A percentile compares a stretch with the other conserved stretches of the same genome.
Conservation (phyloP, 116 monocot species). For the Thalassia testudinum region DNA sequence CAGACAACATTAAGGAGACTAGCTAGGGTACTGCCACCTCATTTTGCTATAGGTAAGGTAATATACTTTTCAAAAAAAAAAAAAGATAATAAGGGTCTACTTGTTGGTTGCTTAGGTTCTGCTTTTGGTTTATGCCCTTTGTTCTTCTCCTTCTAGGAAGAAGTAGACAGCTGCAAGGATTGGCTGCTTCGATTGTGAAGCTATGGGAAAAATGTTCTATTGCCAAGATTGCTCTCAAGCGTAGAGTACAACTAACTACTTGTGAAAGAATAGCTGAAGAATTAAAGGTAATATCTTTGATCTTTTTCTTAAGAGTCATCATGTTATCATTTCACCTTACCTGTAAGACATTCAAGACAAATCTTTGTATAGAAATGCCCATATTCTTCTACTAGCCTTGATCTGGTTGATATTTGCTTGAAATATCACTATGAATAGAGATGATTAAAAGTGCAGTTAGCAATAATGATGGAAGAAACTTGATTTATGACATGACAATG, state of each 20-base stretch:
- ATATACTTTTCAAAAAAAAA: conserved; percentile 1
- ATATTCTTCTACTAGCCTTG: too few species aligned
- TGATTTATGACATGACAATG: too few species aligned
- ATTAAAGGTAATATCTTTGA: conserved; percentile 33
- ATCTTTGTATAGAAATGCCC: too few species aligned
- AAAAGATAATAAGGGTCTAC: too few species aligned
- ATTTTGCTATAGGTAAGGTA: conserved; percentile 78
- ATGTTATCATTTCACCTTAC: too few species aligned
- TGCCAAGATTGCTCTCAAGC: conserved; percentile 85
- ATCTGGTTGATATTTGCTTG: too few species aligned
- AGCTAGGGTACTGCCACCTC: conserved; percentile 75
- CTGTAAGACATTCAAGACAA: too few species aligned
- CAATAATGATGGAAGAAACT: too few species aligned
- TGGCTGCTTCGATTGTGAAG: conserved; percentile 75
- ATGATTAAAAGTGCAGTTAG: too few species aligned
- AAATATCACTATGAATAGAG: too few species aligned
- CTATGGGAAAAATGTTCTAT: conserved; percentile 91
- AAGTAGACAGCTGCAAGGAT: conserved; percentile 88
- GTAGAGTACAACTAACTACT: conserved; percentile 84
- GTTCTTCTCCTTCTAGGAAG: conserved; percentile 32
- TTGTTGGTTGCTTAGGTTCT: neutral
- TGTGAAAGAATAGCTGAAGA: conserved; percentile 98
- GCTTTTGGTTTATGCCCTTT: neutral
- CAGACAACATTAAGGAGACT: conserved; percentile 62
- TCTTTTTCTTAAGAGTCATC: too few species aligned